Conservation (phyloP, 495 filamentous ascomycete species). For the Pseudotulostoma volvatum region DNA sequence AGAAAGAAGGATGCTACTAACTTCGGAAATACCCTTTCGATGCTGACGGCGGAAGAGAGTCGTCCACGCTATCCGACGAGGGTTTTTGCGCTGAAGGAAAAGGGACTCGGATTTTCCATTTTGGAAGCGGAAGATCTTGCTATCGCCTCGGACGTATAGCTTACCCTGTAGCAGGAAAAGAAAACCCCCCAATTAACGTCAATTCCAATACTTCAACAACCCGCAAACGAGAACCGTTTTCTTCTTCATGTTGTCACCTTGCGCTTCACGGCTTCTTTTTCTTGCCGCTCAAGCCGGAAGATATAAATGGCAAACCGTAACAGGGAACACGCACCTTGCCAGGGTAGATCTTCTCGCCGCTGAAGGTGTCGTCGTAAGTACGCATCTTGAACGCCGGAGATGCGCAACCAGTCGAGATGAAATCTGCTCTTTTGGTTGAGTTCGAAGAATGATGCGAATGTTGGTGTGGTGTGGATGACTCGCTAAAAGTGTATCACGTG, state of each 20-base stretch:
- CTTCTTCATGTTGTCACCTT: too few species aligned
- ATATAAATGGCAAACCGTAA: neutral
- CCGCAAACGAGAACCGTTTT: too few species aligned
- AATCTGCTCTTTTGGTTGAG: constrained; percentile 31
- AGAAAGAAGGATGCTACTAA: constrained; percentile 34
- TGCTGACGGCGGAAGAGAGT: constrained; percentile 94
- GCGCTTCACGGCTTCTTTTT: too few species aligned
- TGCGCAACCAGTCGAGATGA: constrained; percentile 27
- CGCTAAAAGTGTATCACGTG: constrained; percentile 34
- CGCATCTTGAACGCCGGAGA: constrained; percentile 61
- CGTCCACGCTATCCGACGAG: constrained; percentile 96
- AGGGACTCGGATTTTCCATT: constrained; percentile 99
- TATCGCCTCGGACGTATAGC: constrained; percentile 97
- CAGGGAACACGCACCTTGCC: constrained; percentile 64
- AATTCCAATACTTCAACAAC: too few species aligned
- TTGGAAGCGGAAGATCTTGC: constrained; percentile 99
- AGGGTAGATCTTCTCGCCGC: constrained; percentile 95
- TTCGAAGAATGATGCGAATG: constrained; percentile 28
- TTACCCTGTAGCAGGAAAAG: constrained; percentile 51
- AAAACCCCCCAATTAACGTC: constrained; percentile 16
- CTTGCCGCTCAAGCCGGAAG: too few species aligned
- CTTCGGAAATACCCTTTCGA: constrained; percentile 99
- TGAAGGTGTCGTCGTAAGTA: constrained; percentile 98
- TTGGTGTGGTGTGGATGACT: constrained; percentile 25
- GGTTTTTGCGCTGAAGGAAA: constrained; percentile 99